Base-by-base conservation (phyloP, 2,329 filamentous ascomycete genomes). In the Ophiocordyceps sinensis region DNA sequence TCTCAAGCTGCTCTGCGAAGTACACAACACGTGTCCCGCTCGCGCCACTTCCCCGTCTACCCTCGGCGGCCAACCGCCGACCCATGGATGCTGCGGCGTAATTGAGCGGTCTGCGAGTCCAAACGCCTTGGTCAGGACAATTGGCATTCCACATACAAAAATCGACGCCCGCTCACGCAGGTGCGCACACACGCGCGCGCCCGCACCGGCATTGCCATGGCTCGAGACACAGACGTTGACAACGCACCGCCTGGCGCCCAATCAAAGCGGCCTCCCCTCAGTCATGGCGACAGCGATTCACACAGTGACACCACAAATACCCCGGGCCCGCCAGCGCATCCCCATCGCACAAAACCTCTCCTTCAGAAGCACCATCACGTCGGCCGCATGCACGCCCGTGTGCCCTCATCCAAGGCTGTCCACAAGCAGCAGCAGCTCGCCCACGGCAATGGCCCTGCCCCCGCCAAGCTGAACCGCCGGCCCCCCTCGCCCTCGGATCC, bases 251-350 rank as follows among this genome's bases (percentile, higher is more conserved):
- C 61, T 49, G 57, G 59, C 55, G 59, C 61, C 70, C 70, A 74
- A 73, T 73, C 69, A 73, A 73, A 72, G 61, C 66, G 66, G 23
- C 63, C 68, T 53, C 48, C 60, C 41, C 56, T 59, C 53, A 53
- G 47, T 49, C 56, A 58, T 44, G 57, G 55, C 49, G 56, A 61
- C 45, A 60, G 57, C 51, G 54, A 58, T 47, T 49, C 57, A 28
- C 53, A 60, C 40, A 58, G 53, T 49, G 58, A 56, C 35, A 47
- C 46, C 46, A 49, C 49, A 41, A 47, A 49, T 45, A 50, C 46
- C 42, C 41, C 50, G 17, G 49, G 43, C 19, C 43, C 41, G 38
- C 44, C 48, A 29, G 41, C 49, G 38, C 55, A 51, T 41, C 53
- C 57, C 28, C 53, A 53, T 45, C 55, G 59, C 45, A 44, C 53